phyloP scores from a whole-genome alignment of 1,284 basidiomycete genomes.

The Hypsizygus ulmarius region DNA sequence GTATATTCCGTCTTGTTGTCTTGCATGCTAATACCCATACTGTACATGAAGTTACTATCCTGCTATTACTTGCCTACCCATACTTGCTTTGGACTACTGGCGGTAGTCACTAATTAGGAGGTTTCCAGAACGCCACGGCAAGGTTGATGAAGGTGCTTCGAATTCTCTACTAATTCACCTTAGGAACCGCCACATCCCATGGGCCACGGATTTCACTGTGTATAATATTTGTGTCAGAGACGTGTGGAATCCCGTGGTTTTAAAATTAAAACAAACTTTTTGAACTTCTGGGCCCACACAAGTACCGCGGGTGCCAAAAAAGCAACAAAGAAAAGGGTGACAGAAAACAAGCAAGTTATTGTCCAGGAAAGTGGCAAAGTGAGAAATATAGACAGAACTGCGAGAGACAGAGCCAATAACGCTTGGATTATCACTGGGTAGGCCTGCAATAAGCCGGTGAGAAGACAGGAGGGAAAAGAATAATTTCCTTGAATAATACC shows the following conservation, averaged over 20 bases:
- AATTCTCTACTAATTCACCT: conserved; percentile 14
- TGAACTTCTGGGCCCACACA: conserved; percentile 80
- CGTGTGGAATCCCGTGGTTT: background rate
- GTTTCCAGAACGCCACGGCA: too few species aligned
- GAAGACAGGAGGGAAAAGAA: background rate
- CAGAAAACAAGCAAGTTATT: conserved; percentile 49
- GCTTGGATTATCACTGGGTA: conserved; percentile 45
- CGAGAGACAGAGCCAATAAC: conserved; percentile 49
- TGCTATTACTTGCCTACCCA: conserved; percentile 1
- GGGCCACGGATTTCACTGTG: conserved; percentile 25
- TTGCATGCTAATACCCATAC: conserved; percentile 21
- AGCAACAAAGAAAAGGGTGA: conserved; percentile 54
- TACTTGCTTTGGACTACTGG: background rate
- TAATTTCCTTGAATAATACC: conserved; percentile 41
- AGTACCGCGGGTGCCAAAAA: conserved; percentile 70
- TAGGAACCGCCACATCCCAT: conserved; percentile 24
- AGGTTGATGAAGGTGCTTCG: too few species aligned
- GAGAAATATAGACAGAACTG: conserved; percentile 47
- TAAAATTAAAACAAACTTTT: conserved; percentile 58
- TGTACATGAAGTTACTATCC: conserved; percentile 18
- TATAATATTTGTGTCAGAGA: background rate
- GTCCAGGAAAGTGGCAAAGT: conserved; percentile 52
- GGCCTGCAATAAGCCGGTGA: conserved; percentile 33
- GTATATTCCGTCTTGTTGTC: conserved; percentile 23
- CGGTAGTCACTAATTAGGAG: too few species aligned